A percentile compares a stretch with the other conserved stretches of the same genome.
Conservation (phyloP, 2,329 filamentous ascomycete genomes). For the Venturia nashicola region DNA sequence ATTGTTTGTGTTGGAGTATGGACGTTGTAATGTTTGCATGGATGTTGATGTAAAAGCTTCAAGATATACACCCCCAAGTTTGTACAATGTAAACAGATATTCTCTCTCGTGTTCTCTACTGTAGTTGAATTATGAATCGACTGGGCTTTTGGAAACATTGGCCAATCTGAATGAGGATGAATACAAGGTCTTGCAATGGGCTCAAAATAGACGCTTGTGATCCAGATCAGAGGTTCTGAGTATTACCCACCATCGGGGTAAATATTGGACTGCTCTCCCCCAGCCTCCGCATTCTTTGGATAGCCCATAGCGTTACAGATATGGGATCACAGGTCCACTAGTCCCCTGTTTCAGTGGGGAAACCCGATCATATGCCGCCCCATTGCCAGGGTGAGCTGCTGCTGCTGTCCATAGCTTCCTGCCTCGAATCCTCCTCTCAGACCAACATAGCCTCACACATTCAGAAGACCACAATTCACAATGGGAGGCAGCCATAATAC, state of each 20-base stretch:
- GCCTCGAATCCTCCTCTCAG: background rate
- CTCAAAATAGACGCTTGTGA: no score
- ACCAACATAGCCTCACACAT: background rate
- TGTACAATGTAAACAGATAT: background rate
- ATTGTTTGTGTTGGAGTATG: background rate
- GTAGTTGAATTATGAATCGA: background rate
- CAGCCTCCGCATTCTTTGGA: background rate
- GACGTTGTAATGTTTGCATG: background rate
- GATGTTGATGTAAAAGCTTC: background rate
- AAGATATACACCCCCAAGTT: background rate
- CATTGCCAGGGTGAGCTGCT: background rate
- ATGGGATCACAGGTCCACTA: background rate
- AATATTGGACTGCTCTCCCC: background rate
- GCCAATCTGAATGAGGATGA: no score
- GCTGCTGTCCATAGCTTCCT: background rate
- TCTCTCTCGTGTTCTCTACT: background rate
- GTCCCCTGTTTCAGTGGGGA: background rate
- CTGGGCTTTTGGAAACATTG: background rate
- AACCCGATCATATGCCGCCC: background rate
- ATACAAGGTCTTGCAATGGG: no score
- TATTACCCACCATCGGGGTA: background rate
- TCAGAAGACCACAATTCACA: background rate
- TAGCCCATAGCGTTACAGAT: background rate
- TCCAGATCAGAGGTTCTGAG: background rate
- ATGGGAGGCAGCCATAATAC: constrained; percentile 23